Evolutionary conservation across 2,329 filamentous ascomycete genomes (phyloP), one percentile per base, ranked within the genome.

Genomic region (Emergomyces orientalis): DNA sequence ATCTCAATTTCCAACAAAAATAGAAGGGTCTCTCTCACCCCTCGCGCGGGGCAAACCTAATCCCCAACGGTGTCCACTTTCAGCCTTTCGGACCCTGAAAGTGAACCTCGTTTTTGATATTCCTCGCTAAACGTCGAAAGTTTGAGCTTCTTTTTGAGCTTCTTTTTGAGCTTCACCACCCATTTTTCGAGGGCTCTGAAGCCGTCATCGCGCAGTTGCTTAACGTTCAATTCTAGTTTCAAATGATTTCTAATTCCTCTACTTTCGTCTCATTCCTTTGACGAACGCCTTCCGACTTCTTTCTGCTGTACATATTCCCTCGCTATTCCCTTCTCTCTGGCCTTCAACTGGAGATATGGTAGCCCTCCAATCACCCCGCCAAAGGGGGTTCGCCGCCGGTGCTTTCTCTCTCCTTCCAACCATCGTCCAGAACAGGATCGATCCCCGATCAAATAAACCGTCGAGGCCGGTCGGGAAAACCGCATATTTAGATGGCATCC

Each of bases 401-500:
- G 17, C 47, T 27, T 60, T 47, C 27, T 17, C 27, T 6, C 41
- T 60, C 41, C 58, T 60, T 27, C 58, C 58, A 32, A 8, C 58
- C 7, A 47, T 60, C 58, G n/a, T 60, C 17, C 43, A 51, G 27
- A 49, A 34, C 22, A 60, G 43, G n/a, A 51, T 49, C 9, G 27
- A 49, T 17, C 58, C 58, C 9, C 17, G 58, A 22, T 47, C 58
- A 27, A 34, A 11, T 19, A 47, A 60, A 37, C 56, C n/a, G 17
- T 61, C 59, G 30, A 51, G 59, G 34, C 47, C 47, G 2, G 41
- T 61, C 47, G 59, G 59, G 8, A 61, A 61, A 41, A 71, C 69
- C 4, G 66, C 69, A 39, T 71, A 70, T 54, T 65, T 71, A 17
- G 69, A 70, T 64, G 69, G 68, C 27, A 62, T 70, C 52, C 63